Percentiles rank a stretch among this genome's conserved stretches.
These are phyloP conservation scores for Favolaschia claudopus DNA, from an alignment of 768 basidiomycete genomes.

Conservation along the genomic window DNA sequence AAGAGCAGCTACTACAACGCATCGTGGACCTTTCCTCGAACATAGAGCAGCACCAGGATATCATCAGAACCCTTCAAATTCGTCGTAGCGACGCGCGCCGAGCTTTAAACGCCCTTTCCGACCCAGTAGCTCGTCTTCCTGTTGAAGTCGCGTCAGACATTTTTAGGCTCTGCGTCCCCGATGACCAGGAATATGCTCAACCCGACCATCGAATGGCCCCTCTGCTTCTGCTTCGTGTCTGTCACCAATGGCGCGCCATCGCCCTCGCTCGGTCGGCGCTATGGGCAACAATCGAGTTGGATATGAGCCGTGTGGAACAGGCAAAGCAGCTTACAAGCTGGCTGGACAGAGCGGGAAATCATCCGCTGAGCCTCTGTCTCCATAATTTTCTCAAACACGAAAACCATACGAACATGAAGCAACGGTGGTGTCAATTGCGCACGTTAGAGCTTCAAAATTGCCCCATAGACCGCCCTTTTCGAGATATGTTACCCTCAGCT, in stretches of 20 bases:
- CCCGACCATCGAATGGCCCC: neutral
- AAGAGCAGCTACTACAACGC: too few species aligned
- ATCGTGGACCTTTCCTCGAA: neutral
- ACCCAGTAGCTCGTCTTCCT: conserved; percentile 1
- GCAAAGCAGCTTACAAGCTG: neutral
- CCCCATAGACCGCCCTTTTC: too few species aligned
- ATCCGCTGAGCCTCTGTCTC: neutral
- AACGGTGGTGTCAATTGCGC: too few species aligned
- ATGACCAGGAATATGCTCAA: neutral
- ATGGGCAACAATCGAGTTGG: neutral
- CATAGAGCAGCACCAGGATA: neutral
- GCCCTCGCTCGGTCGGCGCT: neutral
- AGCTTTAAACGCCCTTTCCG: neutral
- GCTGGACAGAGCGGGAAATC: neutral
- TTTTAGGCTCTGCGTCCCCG: neutral
- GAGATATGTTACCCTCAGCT: too few species aligned
- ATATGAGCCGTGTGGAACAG: too few species aligned
- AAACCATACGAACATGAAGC: too few species aligned
- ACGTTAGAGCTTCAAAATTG: too few species aligned
- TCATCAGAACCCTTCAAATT: neutral
- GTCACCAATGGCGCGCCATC: neutral
- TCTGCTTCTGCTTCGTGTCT: neutral
- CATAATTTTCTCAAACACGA: too few species aligned
- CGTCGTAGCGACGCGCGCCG: neutral
- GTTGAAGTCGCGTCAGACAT: conserved; percentile 4